These are phyloP conservation scores for Lentinus polychrous DNA, from an alignment of 1,284 basidiomycete genomes.

Conservation along the genomic window DNA sequence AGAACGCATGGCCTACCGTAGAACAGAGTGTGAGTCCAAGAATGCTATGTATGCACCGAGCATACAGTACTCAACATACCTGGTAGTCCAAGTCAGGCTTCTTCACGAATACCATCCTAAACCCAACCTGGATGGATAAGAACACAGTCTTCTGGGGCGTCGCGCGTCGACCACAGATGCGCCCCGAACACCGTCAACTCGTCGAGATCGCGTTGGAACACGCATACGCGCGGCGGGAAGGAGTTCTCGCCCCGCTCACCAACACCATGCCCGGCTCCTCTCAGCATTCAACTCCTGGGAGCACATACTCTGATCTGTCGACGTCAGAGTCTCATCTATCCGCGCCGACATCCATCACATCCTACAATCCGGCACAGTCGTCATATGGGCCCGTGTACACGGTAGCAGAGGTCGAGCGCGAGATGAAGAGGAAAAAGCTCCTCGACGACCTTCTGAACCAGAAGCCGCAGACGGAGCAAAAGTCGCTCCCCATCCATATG, in stretches of 20 bases:
- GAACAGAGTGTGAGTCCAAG: background rate
- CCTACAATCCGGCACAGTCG: background rate
- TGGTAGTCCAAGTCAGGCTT: background rate
- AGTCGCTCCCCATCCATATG: too few species aligned
- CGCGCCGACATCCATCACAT: background rate
- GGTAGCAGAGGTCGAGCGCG: too few species aligned
- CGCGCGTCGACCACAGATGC: background rate
- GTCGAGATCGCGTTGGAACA: background rate
- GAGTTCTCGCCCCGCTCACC: background rate
- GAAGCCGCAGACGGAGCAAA: too few species aligned
- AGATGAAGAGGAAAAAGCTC: too few species aligned
- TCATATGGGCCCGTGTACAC: too few species aligned
- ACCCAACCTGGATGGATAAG: background rate
- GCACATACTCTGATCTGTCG: background rate
- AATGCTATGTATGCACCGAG: background rate
- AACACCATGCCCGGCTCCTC: background rate
- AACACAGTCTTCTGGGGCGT: background rate
- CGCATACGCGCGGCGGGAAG: background rate
- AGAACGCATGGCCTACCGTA: background rate
- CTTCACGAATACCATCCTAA: background rate
- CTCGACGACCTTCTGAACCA: too few species aligned
- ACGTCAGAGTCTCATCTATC: background rate
- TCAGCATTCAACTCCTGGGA: background rate
- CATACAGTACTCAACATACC: background rate
- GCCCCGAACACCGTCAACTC: background rate